These are phyloP conservation scores for Jaapia argillacea DNA, from an alignment of 768 basidiomycete genomes.

Conservation along the genomic window DNA sequence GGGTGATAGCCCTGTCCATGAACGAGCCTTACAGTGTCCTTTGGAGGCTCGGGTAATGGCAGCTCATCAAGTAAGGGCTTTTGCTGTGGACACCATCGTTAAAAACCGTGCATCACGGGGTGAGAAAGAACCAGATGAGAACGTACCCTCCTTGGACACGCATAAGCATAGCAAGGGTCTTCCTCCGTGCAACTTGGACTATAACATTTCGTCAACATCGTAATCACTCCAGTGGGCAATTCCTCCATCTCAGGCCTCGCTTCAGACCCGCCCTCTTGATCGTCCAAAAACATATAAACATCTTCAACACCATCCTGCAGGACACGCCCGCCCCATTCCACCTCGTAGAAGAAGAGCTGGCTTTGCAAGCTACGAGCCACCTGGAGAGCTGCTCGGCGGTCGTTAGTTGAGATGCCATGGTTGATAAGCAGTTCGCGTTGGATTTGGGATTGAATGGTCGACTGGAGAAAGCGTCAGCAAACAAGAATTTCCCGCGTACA, in stretches of 20 bases:
- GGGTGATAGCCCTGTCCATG: neutral
- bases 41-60: too few species aligned
- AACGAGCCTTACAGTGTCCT: too few species aligned
- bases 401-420: slow-evolving; percentile 63
- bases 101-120: too few species aligned
- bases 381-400: slow-evolving; percentile 75
- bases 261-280: slow-evolving; percentile 57
- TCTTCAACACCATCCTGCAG: slow-evolving; percentile 86
- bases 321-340: slow-evolving; percentile 83
- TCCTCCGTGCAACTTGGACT: slow-evolving; percentile 80
- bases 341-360: slow-evolving; percentile 94
- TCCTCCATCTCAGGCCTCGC: slow-evolving; percentile 51
- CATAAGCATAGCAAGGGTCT: slow-evolving; percentile 69
- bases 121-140: too few species aligned
- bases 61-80: too few species aligned
- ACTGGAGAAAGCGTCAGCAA: slow-evolving; percentile 35
- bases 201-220: slow-evolving; percentile 86
- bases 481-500: too few species aligned
- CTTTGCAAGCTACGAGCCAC: slow-evolving; percentile 86
- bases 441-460: slow-evolving; percentile 80
- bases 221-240: slow-evolving; percentile 85
- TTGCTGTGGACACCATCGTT: too few species aligned
- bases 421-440: slow-evolving; percentile 74
- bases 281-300: slow-evolving; percentile 89
- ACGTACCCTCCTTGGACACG: slow-evolving; percentile 65